Conservation (phyloP, 2,329 filamentous ascomycete genomes). For the Trichoderma sp. region DNA sequence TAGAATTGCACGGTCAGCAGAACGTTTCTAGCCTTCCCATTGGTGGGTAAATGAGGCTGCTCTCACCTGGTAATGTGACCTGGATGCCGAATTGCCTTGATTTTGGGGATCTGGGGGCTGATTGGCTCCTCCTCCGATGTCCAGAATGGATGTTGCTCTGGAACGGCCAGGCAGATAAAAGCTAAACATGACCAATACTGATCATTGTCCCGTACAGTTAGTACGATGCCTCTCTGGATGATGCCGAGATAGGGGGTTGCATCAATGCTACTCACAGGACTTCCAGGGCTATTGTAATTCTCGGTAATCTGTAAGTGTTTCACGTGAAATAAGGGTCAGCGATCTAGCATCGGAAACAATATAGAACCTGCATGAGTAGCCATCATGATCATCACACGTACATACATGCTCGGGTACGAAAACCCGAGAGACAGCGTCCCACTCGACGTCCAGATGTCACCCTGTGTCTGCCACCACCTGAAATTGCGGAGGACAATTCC, state of each 20-base stretch:
- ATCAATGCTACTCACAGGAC: conserved; percentile 42
- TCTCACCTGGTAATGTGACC: conserved; percentile 64
- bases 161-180: conserved; percentile 70
- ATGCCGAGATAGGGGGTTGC: conserved; percentile 5
- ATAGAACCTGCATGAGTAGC: conserved; percentile 1
- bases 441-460: conserved; percentile 70
- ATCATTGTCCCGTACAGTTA: not conserved
- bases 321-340: conserved; percentile 22
- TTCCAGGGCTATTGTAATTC: conserved; percentile 78
- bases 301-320: conserved; percentile 59
- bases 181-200: conserved; percentile 77
- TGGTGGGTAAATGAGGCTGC: conserved; percentile 4
- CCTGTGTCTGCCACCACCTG: conserved; percentile 75
- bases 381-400: conserved; percentile 31
- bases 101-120: conserved; percentile 51
- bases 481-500: conserved; percentile 71
- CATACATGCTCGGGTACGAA: conserved; percentile 74
- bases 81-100: conserved; percentile 63
- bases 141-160: conserved; percentile 73
- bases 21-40: not conserved
- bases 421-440: conserved; percentile 76
- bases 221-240: not conserved
- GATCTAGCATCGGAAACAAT: conserved; percentile 14
- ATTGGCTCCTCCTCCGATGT: conserved; percentile 62
- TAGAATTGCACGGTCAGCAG: not conserved